These are phyloP conservation scores for cucumber (Cucumis sativus) DNA, from an alignment of 306 rosid species.

Conservation along the genomic window DNA sequence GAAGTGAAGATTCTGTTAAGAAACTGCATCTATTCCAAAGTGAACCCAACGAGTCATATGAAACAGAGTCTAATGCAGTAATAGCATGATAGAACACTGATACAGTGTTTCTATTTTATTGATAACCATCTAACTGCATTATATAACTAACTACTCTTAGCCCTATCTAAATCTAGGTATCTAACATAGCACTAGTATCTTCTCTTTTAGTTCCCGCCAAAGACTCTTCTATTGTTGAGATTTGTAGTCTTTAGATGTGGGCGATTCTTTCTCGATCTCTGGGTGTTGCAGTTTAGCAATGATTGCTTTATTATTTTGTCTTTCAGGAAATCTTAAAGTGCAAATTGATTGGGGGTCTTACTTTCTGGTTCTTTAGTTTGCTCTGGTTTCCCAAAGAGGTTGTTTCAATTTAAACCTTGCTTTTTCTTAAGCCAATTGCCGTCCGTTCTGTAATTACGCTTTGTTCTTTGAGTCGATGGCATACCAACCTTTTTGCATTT, in stretches of 20 bases:
- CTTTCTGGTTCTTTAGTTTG: neutral
- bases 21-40: neutral
- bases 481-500: neutral
- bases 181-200: neutral
- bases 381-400: neutral
- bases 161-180: too few relatives aligned
- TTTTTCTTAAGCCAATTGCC: neutral
- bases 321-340: neutral
- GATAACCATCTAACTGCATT: too few relatives aligned
- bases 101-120: too few relatives aligned
- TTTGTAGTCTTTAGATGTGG: neutral
- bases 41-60: neutral
- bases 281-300: neutral
- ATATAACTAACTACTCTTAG: too few relatives aligned
- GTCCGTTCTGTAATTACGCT: neutral
- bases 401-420: neutral
- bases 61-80: neutral
- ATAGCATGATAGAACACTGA: too few relatives aligned
- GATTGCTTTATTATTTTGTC: neutral
- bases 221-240: neutral
- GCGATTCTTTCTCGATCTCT: neutral
- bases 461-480: neutral
- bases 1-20: too few relatives aligned
- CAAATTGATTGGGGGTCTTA: neutral
- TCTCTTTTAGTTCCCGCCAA: neutral